phyloP scores from a whole-genome alignment of 306 rosid genomes.

The Lathyrus sativus region DNA sequence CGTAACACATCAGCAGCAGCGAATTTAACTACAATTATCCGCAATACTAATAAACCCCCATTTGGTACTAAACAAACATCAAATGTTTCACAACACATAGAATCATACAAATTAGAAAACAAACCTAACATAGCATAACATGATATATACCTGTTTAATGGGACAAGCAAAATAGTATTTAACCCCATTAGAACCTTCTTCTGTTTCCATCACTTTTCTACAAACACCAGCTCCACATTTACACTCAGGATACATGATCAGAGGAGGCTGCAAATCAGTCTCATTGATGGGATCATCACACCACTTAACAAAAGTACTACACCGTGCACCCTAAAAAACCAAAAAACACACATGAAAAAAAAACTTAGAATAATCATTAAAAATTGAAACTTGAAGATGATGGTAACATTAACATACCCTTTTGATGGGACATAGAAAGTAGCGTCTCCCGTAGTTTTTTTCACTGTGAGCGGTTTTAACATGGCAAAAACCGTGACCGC shows the following conservation, averaged over 20 bases:
- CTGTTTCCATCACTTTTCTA: background rate
- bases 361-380: background rate
- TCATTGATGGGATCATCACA: conserved; percentile 30
- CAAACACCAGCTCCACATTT: conserved; percentile 50
- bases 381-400: background rate
- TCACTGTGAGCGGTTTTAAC: background rate
- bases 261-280: conserved; percentile 37
- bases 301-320: conserved; percentile 9
- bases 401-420: conserved; percentile 35
- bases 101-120: background rate
- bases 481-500: conserved; percentile 43
- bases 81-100: background rate
- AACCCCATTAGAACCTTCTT: background rate
- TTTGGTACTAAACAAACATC: background rate
- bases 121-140: background rate
- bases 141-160: conserved; percentile 29
- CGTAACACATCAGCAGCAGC: background rate
- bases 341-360: background rate
- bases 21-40: background rate
- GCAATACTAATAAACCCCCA: background rate
- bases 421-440: conserved; percentile 49
- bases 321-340: conserved; percentile 36
- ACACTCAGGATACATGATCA: conserved; percentile 42
- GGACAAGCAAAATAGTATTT: conserved; percentile 42
- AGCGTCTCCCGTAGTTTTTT: conserved; percentile 26